A percentile compares a stretch with the other conserved stretches of the same genome.
Conservation (phyloP, 192 early-diverging fungal species). For the Backusella mclennaniae region DNA sequence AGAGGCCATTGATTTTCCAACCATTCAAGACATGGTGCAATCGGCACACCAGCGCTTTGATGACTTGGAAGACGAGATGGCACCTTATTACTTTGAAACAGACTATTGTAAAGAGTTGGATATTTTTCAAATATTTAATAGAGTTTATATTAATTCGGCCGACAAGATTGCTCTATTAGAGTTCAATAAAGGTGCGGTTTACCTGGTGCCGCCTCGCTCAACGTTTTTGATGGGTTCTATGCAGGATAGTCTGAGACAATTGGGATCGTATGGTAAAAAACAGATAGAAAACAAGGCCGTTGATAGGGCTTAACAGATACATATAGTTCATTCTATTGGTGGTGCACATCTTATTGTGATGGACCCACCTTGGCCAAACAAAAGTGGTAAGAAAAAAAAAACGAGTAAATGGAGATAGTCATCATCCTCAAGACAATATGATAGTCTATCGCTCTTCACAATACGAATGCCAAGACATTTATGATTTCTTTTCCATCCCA, state of each 20-base stretch:
- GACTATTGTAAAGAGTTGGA: not conserved
- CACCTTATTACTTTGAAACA: not conserved
- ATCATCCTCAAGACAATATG: no score
- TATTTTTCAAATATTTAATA: constrained; percentile 15
- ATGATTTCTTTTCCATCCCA: constrained; percentile 65
- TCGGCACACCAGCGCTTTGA: not conserved
- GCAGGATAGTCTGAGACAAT: constrained; percentile 17
- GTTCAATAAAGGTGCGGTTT: not conserved
- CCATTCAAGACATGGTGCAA: constrained; percentile 9
- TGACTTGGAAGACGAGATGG: not conserved
- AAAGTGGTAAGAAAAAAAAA: constrained; percentile 38
- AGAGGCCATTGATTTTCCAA: constrained; percentile 7
- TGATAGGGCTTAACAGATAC: no score
- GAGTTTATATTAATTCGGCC: not conserved
- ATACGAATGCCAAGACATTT: constrained; percentile 61
- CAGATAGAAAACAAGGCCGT: not conserved
- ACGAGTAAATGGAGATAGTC: not conserved
- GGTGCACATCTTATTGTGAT: constrained; percentile 52
- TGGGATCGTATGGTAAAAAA: constrained; percentile 12
- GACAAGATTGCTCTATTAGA: not conserved
- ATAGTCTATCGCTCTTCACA: constrained; percentile 48
- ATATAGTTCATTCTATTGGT: constrained; percentile 28
- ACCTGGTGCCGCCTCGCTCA: constrained; percentile 15
- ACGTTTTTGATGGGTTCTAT: constrained; percentile 24
- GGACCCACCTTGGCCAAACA: constrained; percentile 74